Evolutionary conservation across 371 early-diverging fungal species (phyloP), one percentile per base, ranked within the genome.

Genomic region (Apophysomyces variabilis): DNA sequence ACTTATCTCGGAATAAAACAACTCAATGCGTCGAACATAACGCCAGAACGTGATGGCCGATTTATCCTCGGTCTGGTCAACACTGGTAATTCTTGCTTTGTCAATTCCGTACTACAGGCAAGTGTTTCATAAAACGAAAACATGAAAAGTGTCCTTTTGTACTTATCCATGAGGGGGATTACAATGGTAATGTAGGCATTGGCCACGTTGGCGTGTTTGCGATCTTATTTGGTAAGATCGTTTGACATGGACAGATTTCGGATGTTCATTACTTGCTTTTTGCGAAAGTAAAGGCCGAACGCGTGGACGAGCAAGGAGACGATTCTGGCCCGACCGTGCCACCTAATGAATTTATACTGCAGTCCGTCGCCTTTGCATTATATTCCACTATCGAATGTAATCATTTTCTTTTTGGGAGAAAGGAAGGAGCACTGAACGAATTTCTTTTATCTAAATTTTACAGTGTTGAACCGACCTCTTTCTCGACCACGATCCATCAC

Each of bases 31-130:
- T 26, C 32, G 1, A 26, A 26, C 3, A 26, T 26, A 26, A 26
- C 32, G 39, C 26, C 21, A 57, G 83, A 82, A 60, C 81, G 80
- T 32, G 83, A 82, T 68, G 83, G 74, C 7, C 67, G 68, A 46
- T 82, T 73, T 57, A 72, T 87, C 38, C 72, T 71, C 18, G 96
- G 96, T 0, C 82, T 96, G 43, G 85, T 88, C 63, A 96, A 96
- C 66, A 84, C 90, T 9, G 96, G 96, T 50, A 96, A 96, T 72
- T 90, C 95, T 13, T 96, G 96, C 73, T 96, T 95, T 71, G 84
- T 95, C 81, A 95, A 95, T 73, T 89, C 91, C 14, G 91, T 94
- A 1, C 73, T 95, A 18, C 96, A 96, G 85, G 92, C 89, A 68
- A 60, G 47, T 45, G 54, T 26, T 26, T 26, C 32, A 3, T 26